A percentile compares a stretch with the other conserved stretches of the same genome.
phyloP scores from a whole-genome alignment of 805 yeast species.

The Martiniozyma abietophila region DNA sequence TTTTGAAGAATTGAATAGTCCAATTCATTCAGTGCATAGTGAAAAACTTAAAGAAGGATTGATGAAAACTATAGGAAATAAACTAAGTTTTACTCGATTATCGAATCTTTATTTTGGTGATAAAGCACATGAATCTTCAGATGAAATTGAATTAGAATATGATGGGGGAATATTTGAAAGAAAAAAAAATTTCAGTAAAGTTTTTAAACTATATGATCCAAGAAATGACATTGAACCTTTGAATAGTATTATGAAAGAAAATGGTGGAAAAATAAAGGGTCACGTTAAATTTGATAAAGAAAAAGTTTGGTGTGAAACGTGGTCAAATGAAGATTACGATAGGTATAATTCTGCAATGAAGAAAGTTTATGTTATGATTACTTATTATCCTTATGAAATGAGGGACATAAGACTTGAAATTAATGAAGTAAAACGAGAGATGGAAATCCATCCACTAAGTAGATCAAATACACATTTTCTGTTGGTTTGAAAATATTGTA shows the following conservation, averaged over 20 bases:
- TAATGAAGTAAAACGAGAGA: constrained; percentile 52
- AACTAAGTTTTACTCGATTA: not conserved
- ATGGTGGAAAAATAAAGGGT: not conserved
- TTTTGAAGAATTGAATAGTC: too few species aligned
- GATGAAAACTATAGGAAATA: not conserved
- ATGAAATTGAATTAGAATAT: constrained; percentile 1
- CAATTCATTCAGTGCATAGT: too few species aligned
- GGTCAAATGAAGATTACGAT: constrained; percentile 41
- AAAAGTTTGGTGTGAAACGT: constrained; percentile 42
- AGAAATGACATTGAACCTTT: not conserved
- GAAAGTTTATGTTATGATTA: constrained; percentile 33
- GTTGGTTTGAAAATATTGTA: constrained; percentile 24
- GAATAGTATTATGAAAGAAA: constrained; percentile 11
- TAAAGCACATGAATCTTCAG: constrained; percentile 9
- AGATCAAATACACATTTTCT: constrained; percentile 58
- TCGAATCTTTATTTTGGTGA: not conserved
- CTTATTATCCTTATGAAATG: constrained; percentile 40
- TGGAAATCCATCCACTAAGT: constrained; percentile 60
- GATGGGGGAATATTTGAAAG: not conserved
- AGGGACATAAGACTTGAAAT: constrained; percentile 54
- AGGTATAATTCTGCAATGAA: constrained; percentile 45
- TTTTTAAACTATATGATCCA: constrained; percentile 1
- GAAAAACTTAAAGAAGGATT: too few species aligned
- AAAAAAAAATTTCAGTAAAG: not conserved
- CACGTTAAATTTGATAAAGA: constrained; percentile 34